Conservation (phyloP, 345 rosid genomes). For the Lenwebbia sp. region DNA sequence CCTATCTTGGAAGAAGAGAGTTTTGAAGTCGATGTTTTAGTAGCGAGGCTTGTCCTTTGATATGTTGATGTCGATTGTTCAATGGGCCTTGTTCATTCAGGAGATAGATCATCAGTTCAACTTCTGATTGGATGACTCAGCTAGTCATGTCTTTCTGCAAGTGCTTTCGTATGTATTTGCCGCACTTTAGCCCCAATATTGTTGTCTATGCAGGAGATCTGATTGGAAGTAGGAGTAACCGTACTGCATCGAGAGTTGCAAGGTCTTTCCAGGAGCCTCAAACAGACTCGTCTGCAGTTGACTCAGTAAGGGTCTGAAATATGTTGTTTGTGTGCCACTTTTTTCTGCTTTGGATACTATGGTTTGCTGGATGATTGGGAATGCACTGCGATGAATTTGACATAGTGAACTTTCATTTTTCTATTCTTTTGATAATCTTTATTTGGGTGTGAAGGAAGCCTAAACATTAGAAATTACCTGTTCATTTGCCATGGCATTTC, state of each 20-base stretch:
- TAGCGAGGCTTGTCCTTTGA: constrained; percentile 17
- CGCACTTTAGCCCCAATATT: constrained; percentile 11
- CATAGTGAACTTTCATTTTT: neutral
- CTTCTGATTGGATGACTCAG: constrained; percentile 36
- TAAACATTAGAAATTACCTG: neutral
- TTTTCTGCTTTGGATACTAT: neutral
- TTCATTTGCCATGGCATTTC: neutral
- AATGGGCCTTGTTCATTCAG: constrained; percentile 16
- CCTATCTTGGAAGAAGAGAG: constrained; percentile 11
- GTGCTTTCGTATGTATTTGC: neutral
- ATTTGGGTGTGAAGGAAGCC: neutral
- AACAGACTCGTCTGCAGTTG: neutral
- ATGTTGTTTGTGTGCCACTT: neutral
- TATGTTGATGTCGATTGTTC: constrained; percentile 25
- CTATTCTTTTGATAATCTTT: neutral
- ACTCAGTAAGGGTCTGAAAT: neutral
- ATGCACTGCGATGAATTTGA: neutral
- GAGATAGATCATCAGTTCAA: constrained; percentile 24
- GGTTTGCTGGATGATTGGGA: neutral
- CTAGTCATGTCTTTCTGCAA: constrained; percentile 11
- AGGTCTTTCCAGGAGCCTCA: constrained; percentile 19
- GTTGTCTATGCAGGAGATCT: constrained; percentile 38
- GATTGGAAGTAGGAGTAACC: constrained; percentile 32
- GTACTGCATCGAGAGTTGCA: constrained; percentile 47
- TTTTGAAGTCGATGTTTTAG: constrained; percentile 9